phyloP scores from a whole-genome alignment of 1,284 basidiomycete genomes.

The Peniophora sp. region DNA sequence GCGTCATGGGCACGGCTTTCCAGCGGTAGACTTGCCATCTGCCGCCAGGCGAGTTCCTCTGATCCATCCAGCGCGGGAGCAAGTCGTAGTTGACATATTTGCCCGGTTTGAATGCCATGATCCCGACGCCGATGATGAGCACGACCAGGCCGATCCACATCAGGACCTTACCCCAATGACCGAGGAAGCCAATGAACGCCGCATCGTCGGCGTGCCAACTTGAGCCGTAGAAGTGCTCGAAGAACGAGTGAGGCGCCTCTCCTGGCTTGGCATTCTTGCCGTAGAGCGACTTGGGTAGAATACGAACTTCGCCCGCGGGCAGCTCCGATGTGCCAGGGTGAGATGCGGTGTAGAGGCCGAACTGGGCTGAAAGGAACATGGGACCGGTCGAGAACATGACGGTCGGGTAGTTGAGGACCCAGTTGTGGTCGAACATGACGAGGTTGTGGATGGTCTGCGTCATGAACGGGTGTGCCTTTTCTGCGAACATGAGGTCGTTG shows the following conservation, averaged over 20 bases:
- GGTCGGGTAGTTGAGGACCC: conserved; percentile 94
- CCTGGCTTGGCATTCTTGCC: conserved; percentile 89
- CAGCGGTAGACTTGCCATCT: not conserved
- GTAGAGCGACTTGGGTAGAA: conserved; percentile 90
- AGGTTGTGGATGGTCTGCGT: conserved; percentile 90
- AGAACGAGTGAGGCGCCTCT: conserved; percentile 89
- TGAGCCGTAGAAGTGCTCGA: conserved; percentile 93
- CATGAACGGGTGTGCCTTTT: conserved; percentile 84
- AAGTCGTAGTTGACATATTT: conserved; percentile 68
- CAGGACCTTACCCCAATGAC: conserved; percentile 75
- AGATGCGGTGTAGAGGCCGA: conserved; percentile 73
- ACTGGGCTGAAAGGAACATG: conserved; percentile 88
- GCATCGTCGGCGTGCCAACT: conserved; percentile 96
- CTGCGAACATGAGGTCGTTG: conserved; percentile 95
- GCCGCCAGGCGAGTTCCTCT: conserved; percentile 33
- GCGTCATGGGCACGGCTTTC: not conserved
- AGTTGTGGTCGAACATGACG: conserved; percentile 88
- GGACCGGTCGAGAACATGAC: conserved; percentile 99
- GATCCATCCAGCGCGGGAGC: conserved; percentile 61
- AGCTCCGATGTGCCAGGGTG: conserved; percentile 50
- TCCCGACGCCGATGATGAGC: conserved; percentile 60
- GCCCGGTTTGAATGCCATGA: conserved; percentile 50
- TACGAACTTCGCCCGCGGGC: conserved; percentile 68
- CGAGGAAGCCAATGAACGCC: conserved; percentile 86
- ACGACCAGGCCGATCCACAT: conserved; percentile 78